Base-by-base conservation (phyloP, 2,329 filamentous ascomycete species). In the Torrubiella hemipterigena region DNA sequence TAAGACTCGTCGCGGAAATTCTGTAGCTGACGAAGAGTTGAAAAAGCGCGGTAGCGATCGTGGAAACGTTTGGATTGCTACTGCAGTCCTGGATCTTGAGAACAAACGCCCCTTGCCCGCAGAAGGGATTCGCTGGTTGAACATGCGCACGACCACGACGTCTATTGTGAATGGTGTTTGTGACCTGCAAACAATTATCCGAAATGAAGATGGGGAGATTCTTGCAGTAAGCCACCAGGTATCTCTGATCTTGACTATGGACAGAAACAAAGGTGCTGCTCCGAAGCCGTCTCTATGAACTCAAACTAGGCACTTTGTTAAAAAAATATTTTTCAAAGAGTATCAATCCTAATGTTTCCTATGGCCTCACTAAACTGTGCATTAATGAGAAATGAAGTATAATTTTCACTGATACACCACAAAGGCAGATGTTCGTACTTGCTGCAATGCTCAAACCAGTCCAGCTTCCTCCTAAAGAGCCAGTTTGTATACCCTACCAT, bases 81-180 rank as follows among this genome's bases (percentile, higher is more conserved):
- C 81, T 0, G 52, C 86, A 3, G 55, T 75, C 17, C 51, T 87
- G 45, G 84, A 81, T 48, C 45, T 87, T 21, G 81, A 87, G 43
- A 58, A 82, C 24, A 87, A 86, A 59, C 80, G 77, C 47, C 51
- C 63, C 5, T 49, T 86, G 29, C 81, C 79, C 0, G 57, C 60
- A 11, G 67, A 71, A 26, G 81, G 81, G 0, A 70, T 74, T 1
- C 75, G 82, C 48, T 86, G 77, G 73, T 47, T 87, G 34, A 78
- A 75, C 45, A 61, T 73, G 24, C 63, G 79, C 22, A 61, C 77
- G n/a, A 63, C 69, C 32, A 63, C 73, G 9, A 85, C 81, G 54
- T 59, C 65, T 50, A 72, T 85, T 31, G 66, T 65, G 42, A 74
- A 82, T 40, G 81, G 81, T 0, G 61, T 76, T 38, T 74, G 81